These are phyloP conservation scores for Leccinum uliginosum DNA, from an alignment of 768 basidiomycete species.

Conservation along the genomic window DNA sequence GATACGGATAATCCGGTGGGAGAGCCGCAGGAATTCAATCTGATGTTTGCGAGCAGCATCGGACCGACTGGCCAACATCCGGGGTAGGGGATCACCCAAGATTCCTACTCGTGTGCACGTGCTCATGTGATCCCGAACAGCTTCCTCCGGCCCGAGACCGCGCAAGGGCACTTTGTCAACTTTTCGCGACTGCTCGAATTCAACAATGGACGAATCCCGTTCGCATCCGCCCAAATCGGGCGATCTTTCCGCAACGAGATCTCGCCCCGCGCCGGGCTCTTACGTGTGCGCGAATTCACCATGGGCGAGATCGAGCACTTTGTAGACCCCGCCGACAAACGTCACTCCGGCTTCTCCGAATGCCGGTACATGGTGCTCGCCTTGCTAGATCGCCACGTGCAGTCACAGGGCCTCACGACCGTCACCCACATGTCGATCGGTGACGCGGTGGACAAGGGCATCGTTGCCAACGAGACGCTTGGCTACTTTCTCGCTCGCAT, in stretches of 20 bases:
- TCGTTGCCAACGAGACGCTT: constrained; percentile 95
- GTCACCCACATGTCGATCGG: constrained; percentile 70
- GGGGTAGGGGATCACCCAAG: constrained; percentile 47
- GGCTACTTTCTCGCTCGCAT: constrained; percentile 97
- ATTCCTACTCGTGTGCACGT: neutral
- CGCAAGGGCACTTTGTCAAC: constrained; percentile 98
- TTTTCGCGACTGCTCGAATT: constrained; percentile 95
- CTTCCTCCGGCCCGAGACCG: constrained; percentile 95
- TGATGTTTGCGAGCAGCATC: constrained; percentile 98
- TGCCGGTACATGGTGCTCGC: constrained; percentile 69
- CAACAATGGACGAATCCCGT: constrained; percentile 95
- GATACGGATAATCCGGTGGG: constrained; percentile 90
- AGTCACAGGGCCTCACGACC: constrained; percentile 66
- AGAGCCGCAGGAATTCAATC: constrained; percentile 94
- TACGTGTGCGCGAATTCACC: constrained; percentile 97
- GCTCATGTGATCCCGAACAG: constrained; percentile 34
- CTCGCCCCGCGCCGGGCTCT: constrained; percentile 90
- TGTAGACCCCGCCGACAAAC: constrained; percentile 92
- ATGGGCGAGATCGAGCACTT: constrained; percentile 99
- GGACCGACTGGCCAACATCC: constrained; percentile 97
- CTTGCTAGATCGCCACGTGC: constrained; percentile 81
- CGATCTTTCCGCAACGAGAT: constrained; percentile 98
- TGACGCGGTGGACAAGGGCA: constrained; percentile 79
- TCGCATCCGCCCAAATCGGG: constrained; percentile 96
- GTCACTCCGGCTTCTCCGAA: constrained; percentile 78